Conservation (phyloP, 805 yeast species). For the Candida orba region DNA sequence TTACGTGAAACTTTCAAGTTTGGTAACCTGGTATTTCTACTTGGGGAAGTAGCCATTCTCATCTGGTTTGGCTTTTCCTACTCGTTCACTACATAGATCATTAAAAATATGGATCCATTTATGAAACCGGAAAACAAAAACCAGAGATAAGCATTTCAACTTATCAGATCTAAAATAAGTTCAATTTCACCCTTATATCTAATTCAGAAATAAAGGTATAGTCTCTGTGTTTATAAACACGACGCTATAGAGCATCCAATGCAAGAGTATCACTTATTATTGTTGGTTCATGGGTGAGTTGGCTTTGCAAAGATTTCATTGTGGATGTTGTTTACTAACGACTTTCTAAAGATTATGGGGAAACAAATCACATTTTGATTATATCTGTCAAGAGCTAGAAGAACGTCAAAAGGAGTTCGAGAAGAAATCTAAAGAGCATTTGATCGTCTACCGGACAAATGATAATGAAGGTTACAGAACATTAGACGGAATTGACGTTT, state of each 20-base stretch:
- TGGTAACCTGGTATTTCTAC: no score
- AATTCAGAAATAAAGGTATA: not conserved
- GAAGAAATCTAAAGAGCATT: constrained; percentile 11
- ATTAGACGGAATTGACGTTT: constrained; percentile 81
- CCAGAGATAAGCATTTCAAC: no score
- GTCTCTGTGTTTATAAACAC: no score
- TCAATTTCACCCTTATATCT: not conserved
- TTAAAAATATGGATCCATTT: no score
- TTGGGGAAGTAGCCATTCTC: no score
- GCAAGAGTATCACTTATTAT: constrained; percentile 7
- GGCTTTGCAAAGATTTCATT: not conserved
- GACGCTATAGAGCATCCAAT: not conserved
- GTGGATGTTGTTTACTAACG: not conserved
- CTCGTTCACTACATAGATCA: no score
- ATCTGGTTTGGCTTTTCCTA: no score
- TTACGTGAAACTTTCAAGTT: no score
- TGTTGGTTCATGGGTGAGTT: constrained; percentile 13
- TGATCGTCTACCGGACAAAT: constrained; percentile 18
- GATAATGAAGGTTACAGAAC: constrained; percentile 55
- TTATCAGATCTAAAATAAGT: no score
- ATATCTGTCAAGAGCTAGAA: constrained; percentile 43
- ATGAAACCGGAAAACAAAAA: no score
- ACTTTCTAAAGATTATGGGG: constrained; percentile 65
- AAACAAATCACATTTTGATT: constrained; percentile 55
- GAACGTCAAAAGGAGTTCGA: constrained; percentile 21